phyloP scores from a whole-genome alignment of 495 filamentous ascomycete genomes.

The Cairneyella variabilis region DNA sequence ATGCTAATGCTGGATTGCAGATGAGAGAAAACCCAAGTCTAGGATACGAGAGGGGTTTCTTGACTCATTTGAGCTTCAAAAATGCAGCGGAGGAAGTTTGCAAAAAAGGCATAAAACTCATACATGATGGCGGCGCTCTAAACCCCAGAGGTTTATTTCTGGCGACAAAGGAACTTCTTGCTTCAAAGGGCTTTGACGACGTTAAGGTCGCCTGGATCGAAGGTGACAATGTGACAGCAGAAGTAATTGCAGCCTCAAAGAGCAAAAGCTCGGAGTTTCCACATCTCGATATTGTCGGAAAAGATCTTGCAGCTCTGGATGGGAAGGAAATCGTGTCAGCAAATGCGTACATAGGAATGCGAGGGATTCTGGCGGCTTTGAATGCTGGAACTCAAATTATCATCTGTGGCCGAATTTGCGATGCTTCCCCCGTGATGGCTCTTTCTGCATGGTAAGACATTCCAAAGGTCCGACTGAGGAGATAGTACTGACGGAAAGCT shows the following conservation, averaged over 20 bases:
- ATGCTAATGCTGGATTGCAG: conserved; percentile 26
- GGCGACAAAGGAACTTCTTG: conserved; percentile 14
- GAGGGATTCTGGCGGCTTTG: conserved; percentile 46
- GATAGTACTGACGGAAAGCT: too few relatives aligned
- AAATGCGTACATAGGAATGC: conserved; percentile 45
- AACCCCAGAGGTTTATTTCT: conserved; percentile 25
- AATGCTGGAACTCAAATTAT: conserved; percentile 53
- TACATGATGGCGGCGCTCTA: conserved; percentile 31
- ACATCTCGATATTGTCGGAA: neutral
- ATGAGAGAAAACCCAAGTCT: neutral
- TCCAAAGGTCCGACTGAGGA: too few relatives aligned
- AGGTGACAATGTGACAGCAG: conserved; percentile 36
- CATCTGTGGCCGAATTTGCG: conserved; percentile 50
- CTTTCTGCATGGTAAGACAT: conserved; percentile 41
- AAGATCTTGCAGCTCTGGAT: neutral
- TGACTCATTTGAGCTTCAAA: conserved; percentile 39
- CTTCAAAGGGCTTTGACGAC: neutral
- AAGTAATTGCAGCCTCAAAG: too few relatives aligned
- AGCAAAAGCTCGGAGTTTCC: neutral
- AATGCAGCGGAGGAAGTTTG: conserved; percentile 35
- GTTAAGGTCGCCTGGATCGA: conserved; percentile 41
- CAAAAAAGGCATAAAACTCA: conserved; percentile 31
- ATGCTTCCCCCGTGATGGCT: conserved; percentile 51
- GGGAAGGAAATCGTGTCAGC: conserved; percentile 29
- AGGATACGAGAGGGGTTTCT: conserved; percentile 50